These are phyloP conservation scores for Heritiera littoralis DNA, from an alignment of 345 rosid genomes.

Conservation along the genomic window DNA sequence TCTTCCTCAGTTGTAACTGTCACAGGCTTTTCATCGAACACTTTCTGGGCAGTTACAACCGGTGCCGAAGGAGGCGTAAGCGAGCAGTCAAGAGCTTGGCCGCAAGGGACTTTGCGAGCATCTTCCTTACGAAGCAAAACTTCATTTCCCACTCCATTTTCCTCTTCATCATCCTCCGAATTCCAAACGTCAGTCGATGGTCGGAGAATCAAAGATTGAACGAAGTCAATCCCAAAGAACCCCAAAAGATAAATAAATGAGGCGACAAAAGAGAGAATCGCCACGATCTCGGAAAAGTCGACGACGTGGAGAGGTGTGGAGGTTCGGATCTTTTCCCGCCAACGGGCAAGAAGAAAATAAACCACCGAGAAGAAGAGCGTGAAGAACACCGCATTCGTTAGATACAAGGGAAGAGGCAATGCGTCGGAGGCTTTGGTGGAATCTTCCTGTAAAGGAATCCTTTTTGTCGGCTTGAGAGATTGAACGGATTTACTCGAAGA, in stretches of 20 bases:
- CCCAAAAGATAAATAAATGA: constrained; percentile 61
- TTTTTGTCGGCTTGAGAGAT: not conserved
- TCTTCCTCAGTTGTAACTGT: constrained; percentile 40
- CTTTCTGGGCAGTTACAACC: not conserved
- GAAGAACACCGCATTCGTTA: constrained; percentile 59
- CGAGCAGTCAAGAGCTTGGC: constrained; percentile 50
- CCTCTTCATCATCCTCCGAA: constrained; percentile 46
- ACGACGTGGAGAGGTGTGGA: constrained; percentile 63
- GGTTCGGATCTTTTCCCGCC: constrained; percentile 81
- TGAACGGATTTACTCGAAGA: constrained; percentile 12
- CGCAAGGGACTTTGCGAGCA: constrained; percentile 44
- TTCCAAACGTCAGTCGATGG: constrained; percentile 57
- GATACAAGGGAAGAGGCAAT: constrained; percentile 48
- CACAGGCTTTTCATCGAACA: constrained; percentile 14
- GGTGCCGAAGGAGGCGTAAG: not conserved
- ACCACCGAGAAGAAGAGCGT: constrained; percentile 61
- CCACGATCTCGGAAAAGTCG: constrained; percentile 54
- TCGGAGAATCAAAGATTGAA: constrained; percentile 54
- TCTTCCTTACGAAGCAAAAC: constrained; percentile 39
- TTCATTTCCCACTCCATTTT: constrained; percentile 25
- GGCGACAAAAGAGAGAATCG: constrained; percentile 53
- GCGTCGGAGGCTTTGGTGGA: constrained; percentile 44
- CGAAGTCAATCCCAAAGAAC: constrained; percentile 69
- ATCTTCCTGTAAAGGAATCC: not conserved
- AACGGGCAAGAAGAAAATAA: constrained; percentile 61